phyloP scores from a whole-genome alignment of 768 basidiomycete species.

The Royoungia palumana region DNA sequence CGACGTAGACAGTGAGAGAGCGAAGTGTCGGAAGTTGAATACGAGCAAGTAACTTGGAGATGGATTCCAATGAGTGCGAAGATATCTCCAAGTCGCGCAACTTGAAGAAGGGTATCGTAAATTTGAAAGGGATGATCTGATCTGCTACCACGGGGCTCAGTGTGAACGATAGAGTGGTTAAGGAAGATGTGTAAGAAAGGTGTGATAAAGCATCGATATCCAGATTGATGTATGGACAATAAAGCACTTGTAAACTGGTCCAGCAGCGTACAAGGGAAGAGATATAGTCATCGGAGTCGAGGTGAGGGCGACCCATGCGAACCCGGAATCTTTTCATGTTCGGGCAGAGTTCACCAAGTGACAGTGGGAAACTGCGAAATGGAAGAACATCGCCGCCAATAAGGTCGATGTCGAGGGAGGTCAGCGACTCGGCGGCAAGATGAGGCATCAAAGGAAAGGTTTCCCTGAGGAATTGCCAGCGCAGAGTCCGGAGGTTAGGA shows the following conservation, averaged over 20 bases:
- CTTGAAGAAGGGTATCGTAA: constrained; percentile 3
- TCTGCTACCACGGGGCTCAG: background rate
- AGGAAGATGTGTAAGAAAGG: constrained; percentile 12
- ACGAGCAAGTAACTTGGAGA: constrained; percentile 2
- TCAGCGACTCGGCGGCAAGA: constrained; percentile 11
- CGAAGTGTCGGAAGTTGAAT: constrained; percentile 5
- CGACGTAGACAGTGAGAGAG: constrained; percentile 7
- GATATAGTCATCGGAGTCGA: constrained; percentile 5
- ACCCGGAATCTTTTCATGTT: constrained; percentile 8
- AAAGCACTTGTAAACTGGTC: constrained; percentile 13
- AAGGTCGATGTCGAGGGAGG: constrained; percentile 20
- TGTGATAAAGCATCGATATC: constrained; percentile 14
- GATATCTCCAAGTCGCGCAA: constrained; percentile 11
- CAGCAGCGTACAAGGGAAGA: constrained; percentile 15
- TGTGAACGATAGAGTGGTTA: constrained; percentile 10
- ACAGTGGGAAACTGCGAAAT: constrained; percentile 15
- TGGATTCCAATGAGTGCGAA: constrained; percentile 1
- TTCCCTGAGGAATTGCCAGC: constrained; percentile 18
- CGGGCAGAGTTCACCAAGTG: constrained; percentile 18
- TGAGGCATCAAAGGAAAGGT: constrained; percentile 16
- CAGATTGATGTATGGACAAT: constrained; percentile 13
- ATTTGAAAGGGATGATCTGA: constrained; percentile 1
- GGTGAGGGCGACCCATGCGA: constrained; percentile 17
- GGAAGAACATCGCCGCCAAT: constrained; percentile 17
- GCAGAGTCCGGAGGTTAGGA: constrained; percentile 18